These are phyloP conservation scores for Orbilia oligospora DNA, from an alignment of 2,329 filamentous ascomycete genomes.

Conservation along the genomic window DNA sequence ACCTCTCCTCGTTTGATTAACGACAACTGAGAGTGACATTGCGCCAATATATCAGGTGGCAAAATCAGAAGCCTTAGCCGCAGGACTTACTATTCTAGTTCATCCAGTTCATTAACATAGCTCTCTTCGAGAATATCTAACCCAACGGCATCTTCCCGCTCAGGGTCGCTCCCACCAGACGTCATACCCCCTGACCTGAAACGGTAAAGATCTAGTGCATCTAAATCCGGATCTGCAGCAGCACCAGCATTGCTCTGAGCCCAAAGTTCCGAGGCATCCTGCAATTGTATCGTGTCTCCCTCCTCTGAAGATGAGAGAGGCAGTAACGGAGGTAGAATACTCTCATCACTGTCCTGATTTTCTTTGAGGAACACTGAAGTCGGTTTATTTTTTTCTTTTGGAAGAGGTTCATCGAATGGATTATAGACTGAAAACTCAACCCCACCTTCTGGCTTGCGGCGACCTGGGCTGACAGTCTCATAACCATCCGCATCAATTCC, in stretches of 20 bases:
- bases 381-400: neutral
- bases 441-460: neutral
- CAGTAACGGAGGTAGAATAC: neutral
- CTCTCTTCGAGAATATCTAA: slow-evolving; percentile 1
- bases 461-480: neutral
- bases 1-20: neutral
- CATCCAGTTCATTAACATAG: slow-evolving; percentile 7
- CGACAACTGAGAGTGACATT: neutral
- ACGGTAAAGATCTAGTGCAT: neutral
- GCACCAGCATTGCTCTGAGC: neutral
- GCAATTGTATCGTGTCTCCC: neutral
- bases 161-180: too few species aligned
- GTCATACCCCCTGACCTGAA: too few species aligned
- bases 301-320: neutral
- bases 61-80: neutral
- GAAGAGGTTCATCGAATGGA: neutral
- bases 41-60: neutral
- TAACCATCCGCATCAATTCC: neutral
- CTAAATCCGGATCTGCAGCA: neutral
- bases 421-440: neutral
- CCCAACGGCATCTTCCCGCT: neutral
- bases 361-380: neutral
- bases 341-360: neutral
- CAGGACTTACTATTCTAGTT: neutral
- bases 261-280: neutral